These are phyloP conservation scores for Euphorbia schlechtendalii DNA, from an alignment of 441 rosid genomes.

Conservation along the genomic window DNA sequence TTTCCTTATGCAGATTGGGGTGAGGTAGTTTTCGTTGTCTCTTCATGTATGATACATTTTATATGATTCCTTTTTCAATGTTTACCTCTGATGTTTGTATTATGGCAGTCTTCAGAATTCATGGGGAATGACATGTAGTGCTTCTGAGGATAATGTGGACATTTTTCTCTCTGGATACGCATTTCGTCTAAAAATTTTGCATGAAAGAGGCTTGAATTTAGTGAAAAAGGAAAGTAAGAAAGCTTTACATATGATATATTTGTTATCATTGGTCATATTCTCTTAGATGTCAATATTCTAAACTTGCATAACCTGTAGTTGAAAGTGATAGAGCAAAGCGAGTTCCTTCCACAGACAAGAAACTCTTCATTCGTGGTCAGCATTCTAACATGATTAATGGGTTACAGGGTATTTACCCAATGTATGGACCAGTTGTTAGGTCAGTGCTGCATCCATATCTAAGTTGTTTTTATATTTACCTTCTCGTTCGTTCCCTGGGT, in stretches of 20 bases:
- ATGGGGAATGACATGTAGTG: conserved; percentile 65
- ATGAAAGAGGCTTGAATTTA: conserved; percentile 83
- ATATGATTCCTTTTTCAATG: not conserved
- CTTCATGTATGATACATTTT: conserved; percentile 8
- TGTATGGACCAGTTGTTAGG: conserved; percentile 76
- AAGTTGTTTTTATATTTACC: not conserved
- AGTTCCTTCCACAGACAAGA: conserved; percentile 56
- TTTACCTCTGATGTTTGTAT: conserved; percentile 16
- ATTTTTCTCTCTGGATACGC: conserved; percentile 72
- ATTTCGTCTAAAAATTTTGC: conserved; percentile 78
- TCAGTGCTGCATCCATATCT: conserved; percentile 10
- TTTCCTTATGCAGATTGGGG: conserved; percentile 85
- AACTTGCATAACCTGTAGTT: conserved; percentile 33
- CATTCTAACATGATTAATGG: conserved; percentile 97
- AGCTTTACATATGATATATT: conserved; percentile 16
- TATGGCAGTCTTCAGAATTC: conserved; percentile 58
- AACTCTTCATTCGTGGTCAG: conserved; percentile 64
- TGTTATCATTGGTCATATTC: not conserved
- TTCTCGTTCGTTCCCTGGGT: not conserved
- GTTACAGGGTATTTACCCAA: conserved; percentile 54
- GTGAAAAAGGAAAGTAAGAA: conserved; percentile 67
- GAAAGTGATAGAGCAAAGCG: conserved; percentile 46
- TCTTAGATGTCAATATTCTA: conserved; percentile 17
- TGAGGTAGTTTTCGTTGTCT: conserved; percentile 44
- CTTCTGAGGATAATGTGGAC: conserved; percentile 71